phyloP scores from a whole-genome alignment of 352 stramenopile species.

The Phytophthora syringae region DNA sequence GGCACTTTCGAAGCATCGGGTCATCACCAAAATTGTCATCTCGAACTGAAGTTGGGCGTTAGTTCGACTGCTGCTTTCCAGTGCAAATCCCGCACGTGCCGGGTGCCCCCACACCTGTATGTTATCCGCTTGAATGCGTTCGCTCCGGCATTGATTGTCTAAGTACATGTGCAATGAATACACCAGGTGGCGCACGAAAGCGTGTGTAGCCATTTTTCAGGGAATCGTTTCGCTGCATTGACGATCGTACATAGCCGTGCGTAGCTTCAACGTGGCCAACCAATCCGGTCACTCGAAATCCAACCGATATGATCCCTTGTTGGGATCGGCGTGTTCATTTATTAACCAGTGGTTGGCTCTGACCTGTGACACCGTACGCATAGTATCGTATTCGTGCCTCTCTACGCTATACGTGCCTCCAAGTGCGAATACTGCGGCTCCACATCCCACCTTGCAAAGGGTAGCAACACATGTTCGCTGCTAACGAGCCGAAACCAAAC shows the following conservation, averaged over 20 bases:
- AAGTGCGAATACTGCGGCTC: too few relatives aligned
- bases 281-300: conserved; percentile 3
- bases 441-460: too few relatives aligned
- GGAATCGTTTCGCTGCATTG: too few relatives aligned
- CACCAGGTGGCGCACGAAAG: conserved; percentile 1
- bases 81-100: conserved; percentile 27
- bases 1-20: not conserved
- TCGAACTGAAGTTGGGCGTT: conserved; percentile 1
- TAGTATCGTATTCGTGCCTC: too few relatives aligned
- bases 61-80: conserved; percentile 16
- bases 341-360: too few relatives aligned
- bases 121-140: not conserved
- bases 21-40: conserved; percentile 8
- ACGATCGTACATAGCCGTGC: not conserved
- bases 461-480: too few relatives aligned
- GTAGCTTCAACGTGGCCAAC: conserved; percentile 14
- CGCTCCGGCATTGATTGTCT: not conserved
- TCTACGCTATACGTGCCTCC: too few relatives aligned
- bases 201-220: conserved; percentile 15
- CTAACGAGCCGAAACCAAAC: too few relatives aligned
- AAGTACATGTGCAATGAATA: too few relatives aligned
- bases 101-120: not conserved
- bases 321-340: too few relatives aligned
- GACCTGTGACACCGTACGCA: too few relatives aligned
- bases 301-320: too few relatives aligned